Conservation (phyloP, 2,329 filamentous ascomycete species). For the Amauroascus verrucosus region DNA sequence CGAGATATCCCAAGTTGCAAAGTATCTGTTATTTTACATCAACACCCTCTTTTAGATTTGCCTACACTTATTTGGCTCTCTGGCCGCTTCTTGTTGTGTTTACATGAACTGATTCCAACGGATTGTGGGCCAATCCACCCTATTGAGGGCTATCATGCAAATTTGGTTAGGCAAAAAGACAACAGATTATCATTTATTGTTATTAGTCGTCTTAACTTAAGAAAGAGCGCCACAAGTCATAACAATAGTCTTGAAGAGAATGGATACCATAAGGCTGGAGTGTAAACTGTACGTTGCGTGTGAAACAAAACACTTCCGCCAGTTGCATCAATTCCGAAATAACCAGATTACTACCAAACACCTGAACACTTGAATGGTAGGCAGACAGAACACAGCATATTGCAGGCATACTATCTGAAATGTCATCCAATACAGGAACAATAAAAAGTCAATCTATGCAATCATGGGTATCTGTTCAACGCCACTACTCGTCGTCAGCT, state of each 20-base stretch:
- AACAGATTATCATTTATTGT: not conserved
- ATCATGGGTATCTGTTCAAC: slow-evolving; percentile 36
- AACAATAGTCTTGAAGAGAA: not conserved
- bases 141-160: no score
- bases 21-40: not conserved
- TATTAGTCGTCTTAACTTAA: not conserved
- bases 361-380: not conserved
- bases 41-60: not conserved
- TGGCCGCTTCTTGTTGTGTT: no score
- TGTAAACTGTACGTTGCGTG: not conserved
- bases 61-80: no score
- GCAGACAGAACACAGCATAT: slow-evolving; percentile 2
- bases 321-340: not conserved
- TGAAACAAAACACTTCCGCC: not conserved
- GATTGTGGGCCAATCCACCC: no score
- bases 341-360: slow-evolving; percentile 4
- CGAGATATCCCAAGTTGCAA: not conserved
- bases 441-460: slow-evolving; percentile 4
- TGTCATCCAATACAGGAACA: not conserved
- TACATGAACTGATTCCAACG: no score
- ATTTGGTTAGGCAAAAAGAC: no score
- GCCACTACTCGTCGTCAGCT: slow-evolving; percentile 35
- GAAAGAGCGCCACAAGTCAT: not conserved
- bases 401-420: not conserved
- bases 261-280: not conserved